Evolutionary conservation across 306 rosid genomes (phyloP), one percentile per base, ranked within the genome.

Genomic region (Cucurbita moschata): DNA sequence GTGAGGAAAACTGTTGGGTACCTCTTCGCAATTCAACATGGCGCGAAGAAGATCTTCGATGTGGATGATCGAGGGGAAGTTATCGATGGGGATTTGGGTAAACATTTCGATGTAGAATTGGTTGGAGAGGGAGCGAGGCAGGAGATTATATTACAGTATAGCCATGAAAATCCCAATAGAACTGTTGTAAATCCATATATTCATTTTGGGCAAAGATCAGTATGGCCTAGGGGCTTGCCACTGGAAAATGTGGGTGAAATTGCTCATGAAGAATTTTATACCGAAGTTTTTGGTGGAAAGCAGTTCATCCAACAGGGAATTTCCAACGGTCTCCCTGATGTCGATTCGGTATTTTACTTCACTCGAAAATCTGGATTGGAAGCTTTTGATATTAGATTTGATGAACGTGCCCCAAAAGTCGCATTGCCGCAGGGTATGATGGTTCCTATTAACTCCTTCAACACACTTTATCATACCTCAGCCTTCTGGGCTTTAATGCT

Each of bases 401-500:
- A 95, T 77, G 96, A 82, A 73, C 92, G 77, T 16, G 92, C 99
- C 2, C 96, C 88, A 0, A 95, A 95, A 81, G 96, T 95, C 81
- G 99, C 92, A 0, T 73, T 95, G 86, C 99, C 99, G 0, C 97
- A 91, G 77, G 97, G 99, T 18, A 75, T 83, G 83, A 95, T 95
- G 99, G 87, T 81, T 44, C 99, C 99, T 1, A 71, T 95, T 8
- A 95, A 95, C 79, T 89, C 96, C 51, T 95, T 95, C 81, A 95
- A 95, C 21, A 95, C 99, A 1, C 72, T 95, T 63, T 95, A 85
- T 80, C 99, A 91, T 75, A 86, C 91, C 6, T 82, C 92, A 0
- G 99, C 97, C 3, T 91, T 95, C 82, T 95, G 99, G 99, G 97
- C 88, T 39, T 82, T 94, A 87, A 94, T 94, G 99, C 97, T 95